Evolutionary conservation across 2,329 filamentous ascomycete genomes (phyloP), one percentile per base, ranked within the genome.

Genomic region (Fusarium azukiicola): DNA sequence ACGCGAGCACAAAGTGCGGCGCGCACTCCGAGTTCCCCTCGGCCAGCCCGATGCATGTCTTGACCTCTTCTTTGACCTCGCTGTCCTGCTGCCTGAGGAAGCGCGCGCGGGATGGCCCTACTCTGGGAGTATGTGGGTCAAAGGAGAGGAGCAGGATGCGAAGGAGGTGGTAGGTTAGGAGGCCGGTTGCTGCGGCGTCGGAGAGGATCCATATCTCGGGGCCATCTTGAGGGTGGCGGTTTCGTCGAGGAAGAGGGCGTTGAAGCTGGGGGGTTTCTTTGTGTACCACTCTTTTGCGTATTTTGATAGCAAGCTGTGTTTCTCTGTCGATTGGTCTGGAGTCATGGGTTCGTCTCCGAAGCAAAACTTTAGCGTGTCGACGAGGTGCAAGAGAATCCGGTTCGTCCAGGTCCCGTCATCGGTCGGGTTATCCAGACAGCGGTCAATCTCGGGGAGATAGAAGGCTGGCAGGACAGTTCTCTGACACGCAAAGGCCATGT

Each of bases 231-330:
- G 27, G 3, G 17, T 72, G 9, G 61, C 11, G 16, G 32, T 54
- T 23, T 69, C 46, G 13, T 69, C 63, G 63, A 50, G 72, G 36
- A 68, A 73, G 27, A 77, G 73, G 13, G 79, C 68, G 17, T 71
- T 67, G 52, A 82, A 82, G 46, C 73, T 75, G 61, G 72, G 79
- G 8, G 80, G 80, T 47, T 79, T 80, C 16, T 78, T 75, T 23
- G 58, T 54, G 72, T 73, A 75, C 80, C 80, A 82, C 10, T 70
- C 46, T 3, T 79, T 69, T n/a, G 75, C 79, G 36, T 79, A 80
- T n/a, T 21, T 66, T 16, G 32, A 2, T 6, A 66, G 42, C 2
- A 46, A 40, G 17, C 4, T 46, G 27, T 66, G 61, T 10, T 36
- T 66, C 19, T 66, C 42, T 42, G 36, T 66, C 0, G 42, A 27